Evolutionary conservation across 768 basidiomycete genomes (phyloP), one percentile per base, ranked within the genome.

Genomic region (Coprinopsis cinerea): DNA sequence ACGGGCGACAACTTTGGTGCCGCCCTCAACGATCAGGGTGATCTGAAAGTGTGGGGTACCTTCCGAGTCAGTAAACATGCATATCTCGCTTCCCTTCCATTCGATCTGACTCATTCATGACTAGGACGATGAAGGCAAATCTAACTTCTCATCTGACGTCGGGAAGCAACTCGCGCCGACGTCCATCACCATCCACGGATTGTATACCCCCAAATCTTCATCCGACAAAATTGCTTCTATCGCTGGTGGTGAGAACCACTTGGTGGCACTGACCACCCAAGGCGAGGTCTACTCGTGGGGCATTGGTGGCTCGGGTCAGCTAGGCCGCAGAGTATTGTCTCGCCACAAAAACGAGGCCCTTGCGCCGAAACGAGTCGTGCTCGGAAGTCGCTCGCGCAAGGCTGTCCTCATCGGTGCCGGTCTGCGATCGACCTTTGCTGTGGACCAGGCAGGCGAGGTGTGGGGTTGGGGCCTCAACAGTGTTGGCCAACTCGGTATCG

Each of bases 211-310:
- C 4, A 39, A 28, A 30, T 10, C 44, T 15, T 6, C 27, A 37
- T 10, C 23, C 20, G 47, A 48, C 23, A 39, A 39, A n/a, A 48
- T 48, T 7, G 20, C 47, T 3, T 5, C 47, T 7, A 40, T 48
- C 7, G 22, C 47, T 15, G 35, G 34, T 25, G 47, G 47, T 6
- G 47, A 37, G 17, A 48, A 48, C 37, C 47, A 48, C 37, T 14
- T 48, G 3, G 36, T 48, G 26, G 47, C 47, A 6, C 25, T 48
- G 14, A 48, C 47, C 20, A 40, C 37, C 25, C 20, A 24, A 3
- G 47, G 47, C 36, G 47, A 48, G 15, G 47, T 48, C 7, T 48
- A 48, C 36, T 48, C 47, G 6, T 48, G 47, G 47, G 47, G 47
- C 14, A 40, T 48, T n/a, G 47, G 37, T 3, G 36, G 17, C 25